Conservation (phyloP, 176 grass and related monocot species). For the Eleusine indica region DNA sequence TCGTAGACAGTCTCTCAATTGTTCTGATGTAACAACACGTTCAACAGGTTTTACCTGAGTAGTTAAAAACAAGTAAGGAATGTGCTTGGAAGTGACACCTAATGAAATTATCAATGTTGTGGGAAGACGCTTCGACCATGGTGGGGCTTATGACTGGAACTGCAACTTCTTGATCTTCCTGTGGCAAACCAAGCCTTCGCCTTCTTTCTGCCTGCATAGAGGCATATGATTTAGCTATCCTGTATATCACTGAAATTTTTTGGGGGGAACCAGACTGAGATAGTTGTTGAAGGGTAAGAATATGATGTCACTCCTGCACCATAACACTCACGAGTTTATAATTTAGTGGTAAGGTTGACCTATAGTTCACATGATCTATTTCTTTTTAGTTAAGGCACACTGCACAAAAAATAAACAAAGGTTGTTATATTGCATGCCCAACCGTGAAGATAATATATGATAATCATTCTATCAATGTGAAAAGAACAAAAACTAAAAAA, state of each 20-base stretch:
- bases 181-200: slow-evolving; percentile 56
- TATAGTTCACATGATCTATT: too few relatives aligned
- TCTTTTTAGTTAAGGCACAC: too few relatives aligned
- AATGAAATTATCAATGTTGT: slow-evolving; percentile 7
- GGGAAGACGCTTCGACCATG: slow-evolving; percentile 42
- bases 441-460: slow-evolving; percentile 4
- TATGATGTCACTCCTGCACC: not conserved
- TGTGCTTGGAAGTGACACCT: not conserved
- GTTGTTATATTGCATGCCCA: not conserved
- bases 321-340: not conserved
- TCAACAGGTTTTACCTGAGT: slow-evolving; percentile 51
- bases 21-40: slow-evolving; percentile 50
- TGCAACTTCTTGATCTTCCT: slow-evolving; percentile 48
- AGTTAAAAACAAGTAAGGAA: slow-evolving; percentile 31
- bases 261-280: not conserved
- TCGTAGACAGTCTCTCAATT: slow-evolving; percentile 71
- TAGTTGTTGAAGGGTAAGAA: not conserved
- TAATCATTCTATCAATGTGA: not conserved
- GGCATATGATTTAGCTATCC: slow-evolving; percentile 3
- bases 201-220: slow-evolving; percentile 73
- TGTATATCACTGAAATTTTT: not conserved
- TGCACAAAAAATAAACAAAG: not conserved
- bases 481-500: not conserved
- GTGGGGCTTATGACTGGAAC: slow-evolving; percentile 21
- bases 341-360: too few relatives aligned